A percentile compares a stretch with the other conserved stretches of the same genome.
phyloP scores from a whole-genome alignment of 345 rosid genomes.

The Theobroma cacao region DNA sequence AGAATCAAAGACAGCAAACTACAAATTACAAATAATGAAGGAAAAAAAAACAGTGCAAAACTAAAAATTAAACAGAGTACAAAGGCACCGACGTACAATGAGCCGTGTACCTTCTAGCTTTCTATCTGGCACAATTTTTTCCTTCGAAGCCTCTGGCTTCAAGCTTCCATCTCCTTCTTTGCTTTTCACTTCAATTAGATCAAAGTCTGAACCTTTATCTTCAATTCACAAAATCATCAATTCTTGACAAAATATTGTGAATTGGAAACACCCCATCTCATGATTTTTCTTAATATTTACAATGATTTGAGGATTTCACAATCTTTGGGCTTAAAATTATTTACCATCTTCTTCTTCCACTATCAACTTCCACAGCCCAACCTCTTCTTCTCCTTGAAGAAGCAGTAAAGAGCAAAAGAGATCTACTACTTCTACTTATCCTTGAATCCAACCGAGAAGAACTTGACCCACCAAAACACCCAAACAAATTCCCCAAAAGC shows the following conservation, averaged over 20 bases:
- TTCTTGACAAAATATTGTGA: not conserved
- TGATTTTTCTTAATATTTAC: constrained; percentile 17
- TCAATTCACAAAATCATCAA: constrained; percentile 8
- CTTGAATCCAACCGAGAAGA: constrained; percentile 31
- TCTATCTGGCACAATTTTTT: not conserved
- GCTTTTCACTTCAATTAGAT: not conserved
- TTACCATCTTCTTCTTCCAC: constrained; percentile 18
- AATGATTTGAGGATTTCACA: not conserved
- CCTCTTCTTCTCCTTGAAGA: constrained; percentile 34
- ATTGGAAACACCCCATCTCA: not conserved
- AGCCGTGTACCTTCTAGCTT: not conserved
- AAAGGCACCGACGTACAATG: too few species aligned
- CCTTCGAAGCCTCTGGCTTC: too few species aligned
- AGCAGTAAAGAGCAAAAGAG: constrained; percentile 12
- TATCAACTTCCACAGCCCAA: constrained; percentile 22
- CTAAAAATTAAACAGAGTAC: not conserved
- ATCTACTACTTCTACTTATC: constrained; percentile 20
- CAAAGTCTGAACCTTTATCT: not conserved
- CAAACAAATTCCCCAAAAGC: constrained; percentile 39
- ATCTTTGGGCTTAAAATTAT: not conserved
- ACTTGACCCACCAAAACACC: constrained; percentile 48
- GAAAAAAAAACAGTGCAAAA: not conserved
- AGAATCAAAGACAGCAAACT: constrained; percentile 15
- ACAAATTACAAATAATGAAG: constrained; percentile 15
- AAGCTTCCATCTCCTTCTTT: not conserved